Evolutionary conservation across 306 rosid genomes (phyloP).

Genomic region (Potentilla sterilis): DNA sequence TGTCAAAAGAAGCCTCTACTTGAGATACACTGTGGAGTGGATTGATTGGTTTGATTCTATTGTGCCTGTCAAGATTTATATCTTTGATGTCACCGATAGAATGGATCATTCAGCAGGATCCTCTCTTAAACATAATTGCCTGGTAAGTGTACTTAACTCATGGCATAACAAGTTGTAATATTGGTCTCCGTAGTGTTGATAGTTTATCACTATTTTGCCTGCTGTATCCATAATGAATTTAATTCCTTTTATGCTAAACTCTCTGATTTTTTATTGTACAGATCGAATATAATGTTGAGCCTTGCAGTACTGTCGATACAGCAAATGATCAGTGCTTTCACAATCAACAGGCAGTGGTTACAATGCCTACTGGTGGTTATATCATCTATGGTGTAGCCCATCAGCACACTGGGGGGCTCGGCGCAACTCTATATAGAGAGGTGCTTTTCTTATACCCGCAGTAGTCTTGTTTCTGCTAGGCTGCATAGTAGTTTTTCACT

Average conservation of each 20-base stretch:
- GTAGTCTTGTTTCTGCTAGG: background rate
- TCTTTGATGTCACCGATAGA: conserved; percentile 64
- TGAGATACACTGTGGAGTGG: conserved; percentile 73
- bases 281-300: conserved; percentile 55
- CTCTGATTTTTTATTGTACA: conserved; percentile 23
- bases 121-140: conserved; percentile 39
- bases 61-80: conserved; percentile 63
- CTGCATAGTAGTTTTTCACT: background rate
- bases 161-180: background rate
- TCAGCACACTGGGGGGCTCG: conserved; percentile 71
- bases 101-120: conserved; percentile 21
- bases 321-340: conserved; percentile 28
- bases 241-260: background rate
- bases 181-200: background rate
- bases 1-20: conserved; percentile 49
- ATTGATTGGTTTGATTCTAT: conserved; percentile 59
- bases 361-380: conserved; percentile 49
- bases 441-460: conserved; percentile 24
- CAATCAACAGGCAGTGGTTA: conserved; percentile 34
- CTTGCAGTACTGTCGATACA: conserved; percentile 36
- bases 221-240: background rate
- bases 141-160: conserved; percentile 32
- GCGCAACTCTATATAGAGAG: conserved; percentile 65
- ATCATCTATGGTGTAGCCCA: conserved; percentile 73
- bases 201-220: background rate